Base-by-base conservation (phyloP, 768 basidiomycete species). In the Phaeotremella skinneri region DNA sequence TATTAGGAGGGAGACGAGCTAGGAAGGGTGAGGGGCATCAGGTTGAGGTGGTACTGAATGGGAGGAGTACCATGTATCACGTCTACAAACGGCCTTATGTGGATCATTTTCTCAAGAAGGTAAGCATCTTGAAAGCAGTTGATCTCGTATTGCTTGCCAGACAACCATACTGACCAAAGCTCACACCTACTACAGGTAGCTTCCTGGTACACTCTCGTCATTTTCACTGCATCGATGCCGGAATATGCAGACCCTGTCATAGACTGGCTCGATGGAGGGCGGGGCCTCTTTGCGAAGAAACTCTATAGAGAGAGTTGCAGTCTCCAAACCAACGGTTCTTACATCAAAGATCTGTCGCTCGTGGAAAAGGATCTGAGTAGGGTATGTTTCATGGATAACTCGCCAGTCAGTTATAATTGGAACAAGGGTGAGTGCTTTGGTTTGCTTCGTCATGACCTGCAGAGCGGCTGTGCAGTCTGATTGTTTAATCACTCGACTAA, bases 241-340 rank as follows among this genome's bases (percentile, higher is more conserved):
- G 96, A 99, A 78, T 99, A 99, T 76, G 96, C 96, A 61, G 96
- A 99, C 80, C 96, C 96, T 0, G 93, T 99, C 27, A 99, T 99
- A 66, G 96, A 99, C 79, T 99, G 96, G 96, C 80, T 99, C 54
- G 96, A 99, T 74, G 91, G 87, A 55, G 91, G 92, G 2, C 84
- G 91, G 45, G 93, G 92, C 17, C 89, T 98, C 58, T 84, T 99
- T 32, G 84, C 82, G 1, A 87, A 89, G 62, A 85, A 92, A 32
- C 81, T 96, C 63, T 99, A 98, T 79, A 85, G 96, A 62, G 91
- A 96, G 81, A 89, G 90, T 49, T 99, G 96, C 79, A 91, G 89
- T 30, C 85, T 91, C 63, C 83, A 94, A 39, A 85, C 87, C 21
- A 93, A 92, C 70, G 96, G 96, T 31, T 87, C 90, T 20, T 98